A percentile compares a stretch with the other conserved stretches of the same genome.
Evolutionary conservation across 495 filamentous ascomycete genomes (phyloP).

Genomic region (Xylaria intraflava): DNA sequence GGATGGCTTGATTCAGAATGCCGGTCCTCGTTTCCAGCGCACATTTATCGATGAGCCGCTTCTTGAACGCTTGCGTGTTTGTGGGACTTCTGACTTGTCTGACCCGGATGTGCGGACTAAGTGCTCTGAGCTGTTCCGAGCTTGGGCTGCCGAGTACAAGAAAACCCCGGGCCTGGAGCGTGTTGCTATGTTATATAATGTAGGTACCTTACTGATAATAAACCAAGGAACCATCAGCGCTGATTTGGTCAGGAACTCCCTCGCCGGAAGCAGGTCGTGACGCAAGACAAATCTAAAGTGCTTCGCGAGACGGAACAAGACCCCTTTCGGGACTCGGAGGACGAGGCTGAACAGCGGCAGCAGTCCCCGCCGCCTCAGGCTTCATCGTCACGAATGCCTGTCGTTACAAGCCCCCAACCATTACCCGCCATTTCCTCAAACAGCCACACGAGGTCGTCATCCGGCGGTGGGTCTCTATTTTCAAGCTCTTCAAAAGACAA

Average conservation of each 20-base stretch:
- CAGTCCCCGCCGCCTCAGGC: slow-evolving; percentile 15
- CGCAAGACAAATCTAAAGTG: slow-evolving; percentile 72
- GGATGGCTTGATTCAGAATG: slow-evolving; percentile 92
- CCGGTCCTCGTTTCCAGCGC: slow-evolving; percentile 80
- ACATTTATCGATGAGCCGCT: slow-evolving; percentile 87
- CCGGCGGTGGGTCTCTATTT: slow-evolving; percentile 25
- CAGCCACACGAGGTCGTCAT: slow-evolving; percentile 24
- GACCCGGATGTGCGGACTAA: slow-evolving; percentile 81
- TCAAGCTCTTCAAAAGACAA: slow-evolving; percentile 35
- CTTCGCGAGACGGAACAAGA: slow-evolving; percentile 64
- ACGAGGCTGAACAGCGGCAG: slow-evolving; percentile 35
- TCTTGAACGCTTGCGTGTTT: slow-evolving; percentile 83
- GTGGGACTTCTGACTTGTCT: slow-evolving; percentile 75
- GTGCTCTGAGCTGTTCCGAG: slow-evolving; percentile 74
- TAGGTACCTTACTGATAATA: slow-evolving; percentile 12
- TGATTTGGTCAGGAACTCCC: slow-evolving; percentile 42
- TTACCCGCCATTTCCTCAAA: slow-evolving; percentile 29
- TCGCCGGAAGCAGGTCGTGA: slow-evolving; percentile 47
- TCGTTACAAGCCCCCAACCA: slow-evolving; percentile 23
- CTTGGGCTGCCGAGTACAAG: slow-evolving; percentile 83
- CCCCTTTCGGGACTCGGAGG: slow-evolving; percentile 56
- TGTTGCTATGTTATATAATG: slow-evolving; percentile 73
- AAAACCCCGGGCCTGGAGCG: slow-evolving; percentile 71
- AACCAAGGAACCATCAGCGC: neutral
- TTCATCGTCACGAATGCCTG: slow-evolving; percentile 28